Evolutionary conservation across 768 basidiomycete species (phyloP), one percentile per base, ranked within the genome.

Genomic region (Steccherinum ochraceum): DNA sequence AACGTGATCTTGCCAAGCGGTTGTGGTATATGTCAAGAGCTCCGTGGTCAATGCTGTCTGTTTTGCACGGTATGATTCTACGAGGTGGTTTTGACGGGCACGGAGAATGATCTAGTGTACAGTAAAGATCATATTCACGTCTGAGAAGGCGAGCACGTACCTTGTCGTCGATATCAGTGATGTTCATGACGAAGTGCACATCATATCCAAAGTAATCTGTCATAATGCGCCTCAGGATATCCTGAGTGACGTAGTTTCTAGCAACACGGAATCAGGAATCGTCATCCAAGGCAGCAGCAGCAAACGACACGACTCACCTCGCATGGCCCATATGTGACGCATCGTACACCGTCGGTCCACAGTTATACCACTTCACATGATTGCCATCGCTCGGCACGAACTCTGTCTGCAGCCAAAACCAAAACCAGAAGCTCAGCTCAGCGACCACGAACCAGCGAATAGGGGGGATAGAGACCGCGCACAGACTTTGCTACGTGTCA

Each of bases 91-190:
- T 67, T 85, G 91, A 21, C 96, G 83, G 7, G 95, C 91, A 39
- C 94, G 83, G 39, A 88, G 66, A 59, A 98, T 98, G 65, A 98
- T 99, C 96, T 98, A 58, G 26, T 30, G 30, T n/a, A 3, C 21
- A 42, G 50, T 35, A 12, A 46, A 45, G 21, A 43, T 23, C 41
- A 43, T 45, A n/a, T n/a, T n/a, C n/a, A n/a, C 3, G 45, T 10
- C 40, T 40, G 27, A 55, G 49, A 23, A 21, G 40, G n/a, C 35
- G 25, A 13, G 5, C 10, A 52, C 72, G 48, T 52, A 89, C 95
- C 82, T 99, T 99, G 78, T 98, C 96, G 62, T 99, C 96, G 54
- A 99, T 96, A 68, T 99, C 95, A 3, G 96, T 99, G 59, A 99
- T 82, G 67, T 99, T 99, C 93, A 96, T 96, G 42, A 98, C 95